Conservation (phyloP, 352 stramenopile species). For the Phytopythium mirpurense region DNA sequence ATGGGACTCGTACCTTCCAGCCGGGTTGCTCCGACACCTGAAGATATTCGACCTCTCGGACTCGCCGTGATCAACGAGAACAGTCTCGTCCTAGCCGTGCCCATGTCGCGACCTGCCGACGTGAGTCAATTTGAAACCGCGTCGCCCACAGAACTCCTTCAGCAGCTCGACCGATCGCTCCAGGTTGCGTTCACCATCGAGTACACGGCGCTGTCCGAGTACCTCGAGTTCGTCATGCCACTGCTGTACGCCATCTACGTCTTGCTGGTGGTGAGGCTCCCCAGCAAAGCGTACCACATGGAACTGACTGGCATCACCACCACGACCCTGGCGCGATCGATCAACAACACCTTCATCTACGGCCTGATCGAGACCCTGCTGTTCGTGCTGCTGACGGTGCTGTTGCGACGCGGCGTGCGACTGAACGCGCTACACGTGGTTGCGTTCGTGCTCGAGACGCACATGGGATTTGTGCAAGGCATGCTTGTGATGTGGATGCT, state of each 20-base stretch:
- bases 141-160: background rate
- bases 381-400: constrained; percentile 12
- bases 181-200: constrained; percentile 26
- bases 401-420: constrained; percentile 13
- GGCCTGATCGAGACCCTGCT: constrained; percentile 19
- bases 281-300: constrained; percentile 26
- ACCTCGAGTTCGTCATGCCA: constrained; percentile 31
- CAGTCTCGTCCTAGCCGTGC: too few species aligned
- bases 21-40: too few species aligned
- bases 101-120: too few species aligned
- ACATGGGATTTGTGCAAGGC: constrained; percentile 19
- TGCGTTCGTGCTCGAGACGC: constrained; percentile 33
- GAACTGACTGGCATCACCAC: constrained; percentile 13
- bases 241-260: constrained; percentile 25
- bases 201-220: constrained; percentile 31
- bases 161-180: constrained; percentile 1
- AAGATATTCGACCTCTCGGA: too few species aligned
- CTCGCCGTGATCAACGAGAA: too few species aligned
- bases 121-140: too few species aligned
- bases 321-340: constrained; percentile 6
- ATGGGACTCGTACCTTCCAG: too few species aligned
- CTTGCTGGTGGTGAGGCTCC: constrained; percentile 19
- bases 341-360: constrained; percentile 21
- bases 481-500: constrained; percentile 30
- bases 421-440: constrained; percentile 22